Base-by-base conservation (phyloP, 2,329 filamentous ascomycete species). In the Delphinella strobiligena region DNA sequence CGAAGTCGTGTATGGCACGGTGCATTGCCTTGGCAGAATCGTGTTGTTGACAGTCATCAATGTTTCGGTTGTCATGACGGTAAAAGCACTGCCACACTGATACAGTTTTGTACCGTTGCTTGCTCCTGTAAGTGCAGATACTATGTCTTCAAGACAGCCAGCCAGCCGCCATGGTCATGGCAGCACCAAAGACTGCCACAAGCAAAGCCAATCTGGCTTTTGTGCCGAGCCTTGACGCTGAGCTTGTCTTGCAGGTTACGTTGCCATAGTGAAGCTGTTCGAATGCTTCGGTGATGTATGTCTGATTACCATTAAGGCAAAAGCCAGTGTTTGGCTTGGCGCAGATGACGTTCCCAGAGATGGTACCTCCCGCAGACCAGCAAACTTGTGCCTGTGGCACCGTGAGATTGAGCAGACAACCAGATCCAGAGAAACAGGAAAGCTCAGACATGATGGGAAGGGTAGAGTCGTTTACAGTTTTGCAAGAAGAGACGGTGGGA, bases 31-130 rank as follows among this genome's bases (percentile, higher is more conserved):
- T 22, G 22, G n/a, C 19, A 15, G 19, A 5, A 24, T 19, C 19
- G 10, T 10, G 11, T 16, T 15, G 3, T 24, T 4, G 5, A n/a
- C 10, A 14, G 10, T 10, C 22, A 27, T 7, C 11, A 15, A 8
- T 16, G 19, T 12, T 14, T 14, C 22, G n/a, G 7, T 10, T 7
- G 19, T 14, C 16, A 37, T 15, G 19, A 37, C 16, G 8, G 35
- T 37, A 22, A 37, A 37, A 9, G 22, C 29, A 29, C 19, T 37
- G 10, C 24, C 35, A 22, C 35, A 37, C 8, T 12, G 19, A 16
- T 9, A 8, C 3, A 37, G 30, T n/a, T 7, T 32, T n/a, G 30
- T 32, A 5, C 30, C 30, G 15, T 32, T 32, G 5, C 15, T n/a
- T n/a, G 11, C 30, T 32, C 30, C 30, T 8, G 15, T 32, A n/a